Conservation (phyloP, 805 yeast genomes). For the Yarrowia bubula region DNA sequence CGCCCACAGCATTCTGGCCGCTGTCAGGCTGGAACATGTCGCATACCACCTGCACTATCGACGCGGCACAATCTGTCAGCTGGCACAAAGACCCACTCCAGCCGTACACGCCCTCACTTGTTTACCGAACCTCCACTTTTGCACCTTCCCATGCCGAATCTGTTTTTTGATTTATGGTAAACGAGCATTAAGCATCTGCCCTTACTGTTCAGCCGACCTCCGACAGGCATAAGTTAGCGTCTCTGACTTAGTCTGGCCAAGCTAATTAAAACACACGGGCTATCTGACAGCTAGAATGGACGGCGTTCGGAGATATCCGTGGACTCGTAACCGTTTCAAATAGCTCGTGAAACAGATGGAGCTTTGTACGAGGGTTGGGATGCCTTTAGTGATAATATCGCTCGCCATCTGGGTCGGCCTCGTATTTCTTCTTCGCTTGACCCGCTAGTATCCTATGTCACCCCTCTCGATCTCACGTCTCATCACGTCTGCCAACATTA, state of each 20-base stretch:
- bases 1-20: neutral
- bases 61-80: slow-evolving; percentile 15
- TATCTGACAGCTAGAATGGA: neutral
- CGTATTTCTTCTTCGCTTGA: neutral
- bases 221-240: neutral
- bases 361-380: neutral
- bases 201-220: neutral
- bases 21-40: slow-evolving; percentile 2
- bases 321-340: neutral
- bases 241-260: neutral
- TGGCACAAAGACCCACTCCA: neutral
- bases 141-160: neutral
- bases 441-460: neutral
- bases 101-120: neutral
- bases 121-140: neutral
- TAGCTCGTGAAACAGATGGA: neutral
- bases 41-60: slow-evolving; percentile 18
- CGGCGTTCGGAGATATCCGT: neutral
- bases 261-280: neutral
- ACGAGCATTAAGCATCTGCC: neutral
- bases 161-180: neutral
- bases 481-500: slow-evolving; percentile 21
- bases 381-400: neutral
- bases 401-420: neutral
- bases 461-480: slow-evolving; percentile 15